Evolutionary conservation across 2,329 filamentous ascomycete species (phyloP).

Genomic region (Rasamsonia emersonii): DNA sequence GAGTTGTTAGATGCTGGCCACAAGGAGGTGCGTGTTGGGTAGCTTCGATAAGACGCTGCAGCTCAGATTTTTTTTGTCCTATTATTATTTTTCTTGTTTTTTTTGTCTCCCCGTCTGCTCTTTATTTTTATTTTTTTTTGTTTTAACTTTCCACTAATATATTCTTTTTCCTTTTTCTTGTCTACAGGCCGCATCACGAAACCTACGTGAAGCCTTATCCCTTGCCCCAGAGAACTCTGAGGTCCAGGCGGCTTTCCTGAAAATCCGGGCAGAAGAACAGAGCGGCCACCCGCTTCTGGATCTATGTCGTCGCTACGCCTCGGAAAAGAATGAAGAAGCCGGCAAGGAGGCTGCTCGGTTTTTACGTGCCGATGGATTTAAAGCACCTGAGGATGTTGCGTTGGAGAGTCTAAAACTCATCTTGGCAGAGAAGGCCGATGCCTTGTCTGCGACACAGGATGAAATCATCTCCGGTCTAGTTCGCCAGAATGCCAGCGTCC

Average conservation of each 20-base stretch:
- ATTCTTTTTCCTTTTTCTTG: constrained; percentile 8
- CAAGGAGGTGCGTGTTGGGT: constrained; percentile 31
- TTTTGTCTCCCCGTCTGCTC: constrained; percentile 9
- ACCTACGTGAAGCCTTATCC: constrained; percentile 41
- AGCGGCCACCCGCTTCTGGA: constrained; percentile 36
- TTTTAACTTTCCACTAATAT: constrained; percentile 9
- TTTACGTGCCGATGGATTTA: constrained; percentile 34
- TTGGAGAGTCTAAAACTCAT: constrained; percentile 37
- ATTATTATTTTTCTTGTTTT: constrained; percentile 1
- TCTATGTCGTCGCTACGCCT: constrained; percentile 35
- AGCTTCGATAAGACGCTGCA: no score
- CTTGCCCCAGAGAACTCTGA: constrained; percentile 37
- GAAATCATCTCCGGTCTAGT: constrained; percentile 39
- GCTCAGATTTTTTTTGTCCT: constrained; percentile 3
- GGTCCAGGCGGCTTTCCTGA: constrained; percentile 38
- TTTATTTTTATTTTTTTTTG: constrained; percentile 2
- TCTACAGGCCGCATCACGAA: constrained; percentile 37
- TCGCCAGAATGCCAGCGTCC: constrained; percentile 34
- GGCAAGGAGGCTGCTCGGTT: constrained; percentile 37
- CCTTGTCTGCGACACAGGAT: constrained; percentile 35
- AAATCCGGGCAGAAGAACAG: constrained; percentile 35
- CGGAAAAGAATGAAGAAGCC: constrained; percentile 33
- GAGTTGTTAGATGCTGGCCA: constrained; percentile 38
- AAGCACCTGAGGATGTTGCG: constrained; percentile 33
- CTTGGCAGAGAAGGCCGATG: constrained; percentile 26